Evolutionary conservation across 805 yeast species (phyloP).

Genomic region (Candida nonsorbophila): DNA sequence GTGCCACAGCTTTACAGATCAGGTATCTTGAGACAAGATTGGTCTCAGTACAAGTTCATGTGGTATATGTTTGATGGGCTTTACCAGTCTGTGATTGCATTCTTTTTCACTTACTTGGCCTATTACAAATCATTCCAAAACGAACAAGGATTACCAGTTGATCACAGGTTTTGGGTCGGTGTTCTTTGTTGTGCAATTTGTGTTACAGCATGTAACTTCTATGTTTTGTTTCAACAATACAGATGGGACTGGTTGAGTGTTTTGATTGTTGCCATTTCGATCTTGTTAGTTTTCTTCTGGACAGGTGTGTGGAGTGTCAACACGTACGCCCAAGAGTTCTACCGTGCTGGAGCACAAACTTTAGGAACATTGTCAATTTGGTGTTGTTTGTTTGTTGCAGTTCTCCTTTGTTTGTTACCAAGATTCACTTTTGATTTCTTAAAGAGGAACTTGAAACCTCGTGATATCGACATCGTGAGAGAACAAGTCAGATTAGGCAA

Average conservation of each 20-base stretch:
- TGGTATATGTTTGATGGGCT: slow-evolving; percentile 64
- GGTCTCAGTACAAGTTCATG: slow-evolving; percentile 56
- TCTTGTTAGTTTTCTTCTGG: slow-evolving; percentile 63
- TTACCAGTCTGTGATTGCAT: slow-evolving; percentile 66
- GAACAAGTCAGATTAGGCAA: slow-evolving; percentile 53
- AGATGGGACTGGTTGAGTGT: slow-evolving; percentile 75
- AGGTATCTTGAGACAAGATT: slow-evolving; percentile 61
- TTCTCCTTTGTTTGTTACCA: slow-evolving; percentile 54
- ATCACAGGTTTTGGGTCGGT: slow-evolving; percentile 72
- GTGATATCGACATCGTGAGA: slow-evolving; percentile 66
- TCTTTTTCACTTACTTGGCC: slow-evolving; percentile 60
- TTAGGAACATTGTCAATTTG: slow-evolving; percentile 62
- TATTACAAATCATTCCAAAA: slow-evolving; percentile 38
- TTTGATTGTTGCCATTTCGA: slow-evolving; percentile 49
- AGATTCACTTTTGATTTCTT: slow-evolving; percentile 49
- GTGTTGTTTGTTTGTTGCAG: slow-evolving; percentile 56
- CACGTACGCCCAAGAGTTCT: slow-evolving; percentile 51
- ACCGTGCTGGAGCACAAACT: slow-evolving; percentile 56
- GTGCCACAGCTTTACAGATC: slow-evolving; percentile 67
- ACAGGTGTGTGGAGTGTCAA: slow-evolving; percentile 71
- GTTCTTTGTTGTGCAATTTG: slow-evolving; percentile 54
- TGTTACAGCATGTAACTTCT: slow-evolving; percentile 60
- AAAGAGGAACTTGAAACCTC: slow-evolving; percentile 51
- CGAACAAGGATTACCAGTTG: slow-evolving; percentile 52
- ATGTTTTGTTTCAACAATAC: slow-evolving; percentile 61